Base-by-base conservation (phyloP, 495 filamentous ascomycete species). In the Talaromyces thailandensis region DNA sequence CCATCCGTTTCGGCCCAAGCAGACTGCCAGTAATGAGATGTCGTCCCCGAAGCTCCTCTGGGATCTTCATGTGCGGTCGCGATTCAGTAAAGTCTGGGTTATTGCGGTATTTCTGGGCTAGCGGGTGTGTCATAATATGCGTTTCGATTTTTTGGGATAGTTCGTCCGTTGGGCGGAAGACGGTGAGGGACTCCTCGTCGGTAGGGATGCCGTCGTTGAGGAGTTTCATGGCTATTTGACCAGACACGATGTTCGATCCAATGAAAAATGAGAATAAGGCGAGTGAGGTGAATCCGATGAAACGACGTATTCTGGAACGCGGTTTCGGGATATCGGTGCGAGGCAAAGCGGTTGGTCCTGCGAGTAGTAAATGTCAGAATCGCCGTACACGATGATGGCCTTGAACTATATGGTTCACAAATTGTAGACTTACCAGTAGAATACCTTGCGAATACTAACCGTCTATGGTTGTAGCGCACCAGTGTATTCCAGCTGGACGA, bases 41-140 rank as follows among this genome's bases (percentile, higher is more conserved):
- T 71, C 90, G 86, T 1, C 68, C 69, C 32, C 88, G 86, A 70
- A 88, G 76, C 2, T 74, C 60, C 43, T 79, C 74, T 0, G 92
- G 91, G 67, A 96, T 87, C 71, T 92, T 93, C 66, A 96, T 73
- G 70, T 96, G 90, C 23, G 95, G 95, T 35, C 95, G 82, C 18
- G 88, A 85, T 70, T 95, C 93, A 24, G 78, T 79, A 73, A 87
- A 90, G 4, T 81, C 82, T 11, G 86, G 79, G 66, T 88, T 80
- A 16, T 73, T 74, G 26, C 91, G 86, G n/a, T 97, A 78, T 14
- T 79, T 78, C 4, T 75, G 66, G 12, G 86, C 77, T 6, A 96
- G 67, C 7, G 91, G 90, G 75, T 96, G 92, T 63, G 77, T 84
- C 68, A 83, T 81, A 68, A 98, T 91, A 68, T 82, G 80, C 26